Evolutionary conservation across 2,329 filamentous ascomycete species (phyloP), one percentile per base, ranked within the genome.

Genomic region (Volutella citrinella): DNA sequence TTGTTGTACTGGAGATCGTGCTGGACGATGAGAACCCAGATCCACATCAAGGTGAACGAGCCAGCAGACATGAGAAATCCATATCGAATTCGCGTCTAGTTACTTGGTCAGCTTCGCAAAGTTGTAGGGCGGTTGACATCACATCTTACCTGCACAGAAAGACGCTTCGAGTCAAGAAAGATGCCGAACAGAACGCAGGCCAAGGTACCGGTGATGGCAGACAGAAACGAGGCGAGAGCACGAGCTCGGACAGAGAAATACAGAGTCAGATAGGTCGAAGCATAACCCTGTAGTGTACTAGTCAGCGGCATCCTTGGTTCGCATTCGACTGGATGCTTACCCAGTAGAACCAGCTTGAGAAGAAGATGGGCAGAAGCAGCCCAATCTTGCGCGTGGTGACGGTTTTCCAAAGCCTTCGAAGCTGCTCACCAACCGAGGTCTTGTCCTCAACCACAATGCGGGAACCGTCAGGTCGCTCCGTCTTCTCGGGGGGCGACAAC

Each of bases 101-200:
- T n/a, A n/a, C n/a, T n/a, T n/a, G n/a, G n/a, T n/a, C n/a, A n/a
- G n/a, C n/a, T n/a, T n/a, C n/a, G n/a, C n/a, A n/a, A n/a, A n/a
- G n/a, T n/a, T n/a, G n/a, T n/a, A n/a, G n/a, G n/a, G n/a, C n/a
- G n/a, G n/a, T n/a, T n/a, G n/a, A n/a, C n/a, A n/a, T n/a, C n/a
- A n/a, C n/a, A n/a, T n/a, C 70, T 65, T 17, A 57, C 60, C 42
- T 41, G 37, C 12, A 38, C 19, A 3, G 34, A 8, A 5, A 38
- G 19, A 3, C 34, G 32, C 12, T 38, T 38, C 7, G 29, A 41
- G 17, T 41, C 34, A 12, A 41, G 20, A 21, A 41, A 11, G 5
- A 15, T 30, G 26, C 34, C n/a, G n/a, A n/a, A n/a, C n/a, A n/a
- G n/a, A n/a, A n/a, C n/a, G n/a, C n/a, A n/a, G n/a, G n/a, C n/a